Base-by-base conservation (phyloP, 2,329 filamentous ascomycete genomes). In the Penicillium oxalicum region DNA sequence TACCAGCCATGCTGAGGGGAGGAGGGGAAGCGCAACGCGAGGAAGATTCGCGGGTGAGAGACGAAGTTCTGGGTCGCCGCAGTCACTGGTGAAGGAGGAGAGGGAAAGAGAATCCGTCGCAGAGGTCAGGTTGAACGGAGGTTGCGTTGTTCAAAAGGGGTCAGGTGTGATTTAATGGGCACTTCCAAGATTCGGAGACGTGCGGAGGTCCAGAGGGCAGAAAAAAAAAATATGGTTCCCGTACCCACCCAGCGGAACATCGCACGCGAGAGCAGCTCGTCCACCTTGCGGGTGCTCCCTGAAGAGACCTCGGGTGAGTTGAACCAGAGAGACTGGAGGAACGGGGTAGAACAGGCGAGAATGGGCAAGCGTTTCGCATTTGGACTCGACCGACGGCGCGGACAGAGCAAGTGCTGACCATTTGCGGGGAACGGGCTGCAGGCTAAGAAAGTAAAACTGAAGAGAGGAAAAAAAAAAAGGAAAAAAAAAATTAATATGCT, bases 1-100 rank as follows among this genome's bases (percentile, higher is more conserved):
- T 42, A 29, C 60, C 58, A 40, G 58, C 63, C 64, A 67, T 67
- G 4, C 28, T 55, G 29, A 32, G 29, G 29, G 29, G 29, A 11
- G 11, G 29, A 11, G 11, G 29, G 29, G 29, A 11, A 3, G 29
- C 40, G 18, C 36, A 35, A 28, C 12, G 43, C 40, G 44, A 24
- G 37, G 38, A 27, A 11, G 27, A 32, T 45, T 33, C 37, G 29
- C 34, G 46, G 45, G 50, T 32, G n/a, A 36, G 44, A 42, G 45
- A 49, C 36, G 39, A 39, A 13, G n/a, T 35, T 7, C 29, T 32
- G 4, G 29, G 11, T 32, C 8, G 29, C 7, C 39, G 32, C 27
- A n/a, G 28, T 29, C 41, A 36, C 41, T 12, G 27, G 5, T 11
- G 33, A 24, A 38, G 9, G 28, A 24, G 39, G 38, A 37, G 35